Base-by-base conservation (phyloP, 2,329 filamentous ascomycete genomes). In the Cryphonectria naterciae region DNA sequence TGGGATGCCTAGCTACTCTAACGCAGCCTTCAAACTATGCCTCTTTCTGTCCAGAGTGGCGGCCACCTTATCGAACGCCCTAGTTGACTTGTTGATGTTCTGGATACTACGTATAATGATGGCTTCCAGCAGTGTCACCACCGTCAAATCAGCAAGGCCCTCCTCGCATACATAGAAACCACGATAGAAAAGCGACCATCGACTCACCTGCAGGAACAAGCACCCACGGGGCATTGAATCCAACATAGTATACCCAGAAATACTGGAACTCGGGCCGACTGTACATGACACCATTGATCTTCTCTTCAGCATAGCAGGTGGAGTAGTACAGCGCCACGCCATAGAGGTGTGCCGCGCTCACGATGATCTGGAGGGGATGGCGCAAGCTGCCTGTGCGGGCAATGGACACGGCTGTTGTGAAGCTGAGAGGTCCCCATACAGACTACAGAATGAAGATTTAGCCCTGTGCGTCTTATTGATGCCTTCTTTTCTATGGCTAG, bases 211-310 rank as follows among this genome's bases (percentile, higher is more conserved):
- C 75, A 7, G 89, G 89, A 35, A 90, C 83, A 1, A 89, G 74
- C 0, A 83, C 85, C 89, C 89, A 91, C 0, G 88, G 87, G 22
- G 84, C 76, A 75, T 91, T 91, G 77, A 90, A 86, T 2, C 85
- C 86, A 6, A 88, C 81, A 72, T 89, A 91, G 75, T 91, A 91
- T 25, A 87, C 80, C 88, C 88, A 91, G 75, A 87, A 89, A 75
- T 91, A 91, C 41, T 87, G 77, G 32, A 82, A 79, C 78, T 91
- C 89, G 1, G 89, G 89, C 35, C 89, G 83, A 74, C 86, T 88
- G 75, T 88, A 86, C 28, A 81, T 81, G 32, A 82, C 78, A 3
- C 84, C 86, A 19, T 78, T 79, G 71, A 83, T 79, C 46, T 79
- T 80, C 70, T 82, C 78, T 72, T 88, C 87, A 65, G 82, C 81